Percentiles rank a stretch among this genome's conserved stretches.
Evolutionary conservation across 148 eudicot genomes (phyloP).

Genomic region (Chenopodium quinoa): DNA sequence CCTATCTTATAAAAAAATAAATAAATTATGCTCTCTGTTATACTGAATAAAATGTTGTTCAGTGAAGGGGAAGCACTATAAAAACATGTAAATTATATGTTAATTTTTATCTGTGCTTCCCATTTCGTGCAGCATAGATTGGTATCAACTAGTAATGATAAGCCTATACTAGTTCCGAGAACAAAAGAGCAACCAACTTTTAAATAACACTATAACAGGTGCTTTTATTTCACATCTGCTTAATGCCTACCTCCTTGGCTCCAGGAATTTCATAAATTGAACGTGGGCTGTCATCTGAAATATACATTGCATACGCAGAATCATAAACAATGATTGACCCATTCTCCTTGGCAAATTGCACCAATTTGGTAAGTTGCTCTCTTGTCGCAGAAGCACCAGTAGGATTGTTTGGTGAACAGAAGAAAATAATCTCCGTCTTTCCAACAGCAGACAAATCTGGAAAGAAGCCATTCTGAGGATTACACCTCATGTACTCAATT

Average conservation of each 20-base stretch:
- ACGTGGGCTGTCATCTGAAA: conserved; percentile 74
- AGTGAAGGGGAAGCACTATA: neutral
- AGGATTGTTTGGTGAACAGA: conserved; percentile 98
- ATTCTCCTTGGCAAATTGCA: conserved; percentile 79
- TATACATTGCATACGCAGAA: conserved; percentile 93
- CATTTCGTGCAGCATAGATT: neutral
- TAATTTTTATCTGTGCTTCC: neutral
- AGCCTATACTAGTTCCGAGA: neutral
- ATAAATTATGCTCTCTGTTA: neutral
- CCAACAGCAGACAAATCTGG: conserved; percentile 72
- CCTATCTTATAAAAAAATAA: neutral
- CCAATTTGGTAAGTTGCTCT: conserved; percentile 73
- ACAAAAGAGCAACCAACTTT: neutral
- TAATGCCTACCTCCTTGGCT: conserved; percentile 71
- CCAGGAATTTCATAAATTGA: conserved; percentile 93
- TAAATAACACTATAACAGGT: neutral
- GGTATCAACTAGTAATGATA: neutral
- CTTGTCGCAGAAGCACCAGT: conserved; percentile 91
- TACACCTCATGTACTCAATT: conserved; percentile 91
- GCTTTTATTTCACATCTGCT: neutral
- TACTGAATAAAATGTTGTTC: neutral
- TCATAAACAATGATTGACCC: conserved; percentile 90
- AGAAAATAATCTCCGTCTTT: conserved; percentile 79
- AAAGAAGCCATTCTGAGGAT: conserved; percentile 88
- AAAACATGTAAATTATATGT: neutral